These are phyloP conservation scores for Colletotrichum tropicicola DNA, from an alignment of 2,329 filamentous ascomycete species.

Conservation along the genomic window DNA sequence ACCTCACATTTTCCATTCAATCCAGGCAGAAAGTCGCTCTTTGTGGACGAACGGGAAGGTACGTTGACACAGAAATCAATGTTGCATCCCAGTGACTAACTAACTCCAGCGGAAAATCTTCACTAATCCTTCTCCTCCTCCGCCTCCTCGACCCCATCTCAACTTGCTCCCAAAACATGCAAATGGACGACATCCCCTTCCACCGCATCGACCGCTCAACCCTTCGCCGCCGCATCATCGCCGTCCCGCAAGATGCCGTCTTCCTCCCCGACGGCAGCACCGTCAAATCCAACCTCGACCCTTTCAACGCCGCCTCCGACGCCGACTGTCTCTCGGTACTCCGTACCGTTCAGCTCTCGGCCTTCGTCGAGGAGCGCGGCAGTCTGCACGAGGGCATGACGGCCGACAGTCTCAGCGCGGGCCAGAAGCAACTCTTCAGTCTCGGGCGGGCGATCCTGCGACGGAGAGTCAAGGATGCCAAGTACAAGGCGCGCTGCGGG, in stretches of 20 bases:
- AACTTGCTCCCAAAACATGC: conserved; percentile 34
- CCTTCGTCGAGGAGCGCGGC: conserved; percentile 36
- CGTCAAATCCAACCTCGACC: conserved; percentile 48
- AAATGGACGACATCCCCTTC: conserved; percentile 49
- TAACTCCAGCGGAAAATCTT: conserved; percentile 43
- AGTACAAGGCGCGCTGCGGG: conserved; percentile 27
- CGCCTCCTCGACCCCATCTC: conserved; percentile 42
- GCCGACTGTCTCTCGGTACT: conserved; percentile 39
- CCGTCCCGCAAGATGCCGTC: conserved; percentile 57
- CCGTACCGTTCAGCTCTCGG: conserved; percentile 38
- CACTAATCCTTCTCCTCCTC: conserved; percentile 42
- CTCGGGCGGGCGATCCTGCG: conserved; percentile 64
- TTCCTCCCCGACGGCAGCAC: conserved; percentile 51
- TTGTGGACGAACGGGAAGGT: conserved; percentile 37
- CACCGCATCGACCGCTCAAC: conserved; percentile 43
- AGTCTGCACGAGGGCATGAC: conserved; percentile 45
- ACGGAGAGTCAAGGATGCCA: conserved; percentile 41
- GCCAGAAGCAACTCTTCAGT: conserved; percentile 68
- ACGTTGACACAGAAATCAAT: not conserved
- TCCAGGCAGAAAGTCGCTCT: conserved; percentile 34
- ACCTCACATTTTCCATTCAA: conserved; percentile 26
- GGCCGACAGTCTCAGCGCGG: conserved; percentile 56
- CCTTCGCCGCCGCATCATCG: conserved; percentile 52
- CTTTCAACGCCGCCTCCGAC: conserved; percentile 34
- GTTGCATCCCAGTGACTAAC: conserved; percentile 3